Percentiles rank a stretch among this genome's conserved stretches.
Evolutionary conservation across 176 grass and related monocot genomes (phyloP).

Genomic region (Carex myosuroides): DNA sequence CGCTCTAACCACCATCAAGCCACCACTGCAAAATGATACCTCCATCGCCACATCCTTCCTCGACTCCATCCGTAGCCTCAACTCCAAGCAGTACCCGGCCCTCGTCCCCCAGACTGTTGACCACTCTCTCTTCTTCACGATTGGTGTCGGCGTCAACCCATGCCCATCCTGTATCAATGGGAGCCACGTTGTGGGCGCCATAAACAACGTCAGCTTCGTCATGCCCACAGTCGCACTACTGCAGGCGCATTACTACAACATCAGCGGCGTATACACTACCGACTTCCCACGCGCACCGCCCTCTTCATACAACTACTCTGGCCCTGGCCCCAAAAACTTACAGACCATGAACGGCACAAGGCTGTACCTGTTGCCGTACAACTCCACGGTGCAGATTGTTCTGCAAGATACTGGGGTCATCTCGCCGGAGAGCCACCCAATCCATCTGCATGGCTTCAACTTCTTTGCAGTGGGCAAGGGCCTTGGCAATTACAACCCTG

Average conservation of each 20-base stretch:
- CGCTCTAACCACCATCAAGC: conserved; percentile 29
- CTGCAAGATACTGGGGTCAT: conserved; percentile 66
- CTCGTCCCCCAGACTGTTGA: conserved; percentile 45
- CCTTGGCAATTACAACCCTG: conserved; percentile 44
- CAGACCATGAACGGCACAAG: conserved; percentile 59
- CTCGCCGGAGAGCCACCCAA: conserved; percentile 57
- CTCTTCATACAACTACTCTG: conserved; percentile 53
- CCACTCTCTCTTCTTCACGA: conserved; percentile 51
- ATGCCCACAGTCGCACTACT: conserved; percentile 52
- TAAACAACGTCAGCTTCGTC: conserved; percentile 61
- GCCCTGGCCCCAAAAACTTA: conserved; percentile 49
- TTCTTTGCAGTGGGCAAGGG: conserved; percentile 60
- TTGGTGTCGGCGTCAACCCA: conserved; percentile 49
- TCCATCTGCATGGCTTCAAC: conserved; percentile 68
- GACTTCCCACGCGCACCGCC: conserved; percentile 46
- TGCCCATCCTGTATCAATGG: conserved; percentile 44
- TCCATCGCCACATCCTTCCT: conserved; percentile 33
- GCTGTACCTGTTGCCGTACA: conserved; percentile 56
- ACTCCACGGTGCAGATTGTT: conserved; percentile 48
- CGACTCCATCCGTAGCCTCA: conserved; percentile 50
- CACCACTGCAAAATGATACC: conserved; percentile 47
- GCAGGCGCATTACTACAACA: conserved; percentile 61
- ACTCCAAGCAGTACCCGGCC: conserved; percentile 51
- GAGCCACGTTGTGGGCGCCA: conserved; percentile 30
- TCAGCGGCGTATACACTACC: conserved; percentile 49